Evolutionary conservation across 1,139 yeast species (phyloP).

Genomic region (Blastobotrys arbuscula): DNA sequence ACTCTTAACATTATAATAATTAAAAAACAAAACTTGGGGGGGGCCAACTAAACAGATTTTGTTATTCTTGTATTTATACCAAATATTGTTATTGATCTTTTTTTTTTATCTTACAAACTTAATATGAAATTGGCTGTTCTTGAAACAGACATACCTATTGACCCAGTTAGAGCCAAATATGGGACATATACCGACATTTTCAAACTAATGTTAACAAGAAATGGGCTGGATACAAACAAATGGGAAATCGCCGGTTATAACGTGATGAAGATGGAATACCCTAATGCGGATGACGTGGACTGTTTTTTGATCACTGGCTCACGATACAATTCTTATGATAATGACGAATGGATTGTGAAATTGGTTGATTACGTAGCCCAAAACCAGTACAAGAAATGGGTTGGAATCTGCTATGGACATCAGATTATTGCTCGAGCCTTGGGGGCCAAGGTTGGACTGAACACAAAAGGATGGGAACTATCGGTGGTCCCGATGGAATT

Average conservation of each 20-base stretch:
- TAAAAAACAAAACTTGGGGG: no score
- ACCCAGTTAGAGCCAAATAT: conserved; percentile 21
- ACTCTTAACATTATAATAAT: no score
- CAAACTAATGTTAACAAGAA: conserved; percentile 25
- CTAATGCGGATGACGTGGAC: conserved; percentile 33
- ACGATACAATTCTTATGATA: conserved; percentile 51
- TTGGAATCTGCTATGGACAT: conserved; percentile 75
- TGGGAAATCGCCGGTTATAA: conserved; percentile 40
- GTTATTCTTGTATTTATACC: no score
- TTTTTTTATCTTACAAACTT: no score
- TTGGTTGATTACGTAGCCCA: conserved; percentile 38
- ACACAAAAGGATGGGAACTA: conserved; percentile 65
- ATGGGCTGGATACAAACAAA: conserved; percentile 25
- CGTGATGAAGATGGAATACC: conserved; percentile 40
- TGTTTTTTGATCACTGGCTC: conserved; percentile 65
- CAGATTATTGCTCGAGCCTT: conserved; percentile 65
- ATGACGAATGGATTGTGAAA: conserved; percentile 48
- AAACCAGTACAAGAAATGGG: conserved; percentile 21
- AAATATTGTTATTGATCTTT: no score
- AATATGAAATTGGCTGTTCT: conserved; percentile 27
- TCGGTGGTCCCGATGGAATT: conserved; percentile 53
- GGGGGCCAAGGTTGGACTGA: conserved; percentile 55
- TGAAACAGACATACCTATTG: conserved; percentile 31
- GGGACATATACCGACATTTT: conserved; percentile 37
- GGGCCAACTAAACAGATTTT: no score